phyloP scores from a whole-genome alignment of 164 flowering plant genomes.

The Magnolia changhungtana region DNA sequence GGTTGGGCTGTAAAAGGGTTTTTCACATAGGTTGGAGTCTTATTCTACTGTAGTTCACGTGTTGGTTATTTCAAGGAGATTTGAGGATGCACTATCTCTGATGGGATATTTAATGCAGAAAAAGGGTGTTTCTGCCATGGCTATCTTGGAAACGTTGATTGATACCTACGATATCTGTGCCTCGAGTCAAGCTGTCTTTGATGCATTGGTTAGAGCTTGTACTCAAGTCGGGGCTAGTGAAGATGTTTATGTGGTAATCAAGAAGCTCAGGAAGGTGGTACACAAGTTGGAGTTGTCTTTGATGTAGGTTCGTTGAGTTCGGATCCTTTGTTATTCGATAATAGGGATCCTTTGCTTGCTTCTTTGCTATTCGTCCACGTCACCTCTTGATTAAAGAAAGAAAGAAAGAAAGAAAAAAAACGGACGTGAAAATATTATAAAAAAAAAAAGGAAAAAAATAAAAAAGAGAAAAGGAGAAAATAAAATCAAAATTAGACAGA shows the following conservation, averaged over 20 bases:
- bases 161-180: conserved; percentile 17
- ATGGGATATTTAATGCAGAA: conserved; percentile 25
- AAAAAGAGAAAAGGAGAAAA: no score
- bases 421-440: no score
- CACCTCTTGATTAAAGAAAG: no score
- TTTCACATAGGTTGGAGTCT: conserved; percentile 26
- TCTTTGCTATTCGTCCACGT: no score
- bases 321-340: no score
- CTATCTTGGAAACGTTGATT: conserved; percentile 23
- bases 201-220: neutral
- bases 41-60: conserved; percentile 30
- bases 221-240: conserved; percentile 24
- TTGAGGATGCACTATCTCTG: conserved; percentile 28
- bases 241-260: conserved; percentile 38
- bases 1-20: conserved; percentile 15
- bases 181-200: conserved; percentile 6
- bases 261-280: conserved; percentile 17
- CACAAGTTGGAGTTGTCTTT: no score
- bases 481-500: no score
- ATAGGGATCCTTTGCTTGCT: no score
- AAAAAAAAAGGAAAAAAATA: no score
- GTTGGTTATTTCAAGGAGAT: conserved; percentile 27
- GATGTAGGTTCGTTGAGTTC: no score
- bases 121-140: conserved; percentile 22
- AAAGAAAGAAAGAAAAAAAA: no score